Base-by-base conservation (phyloP, 2,329 filamentous ascomycete species). In the Chrysoporthe puriensis region DNA sequence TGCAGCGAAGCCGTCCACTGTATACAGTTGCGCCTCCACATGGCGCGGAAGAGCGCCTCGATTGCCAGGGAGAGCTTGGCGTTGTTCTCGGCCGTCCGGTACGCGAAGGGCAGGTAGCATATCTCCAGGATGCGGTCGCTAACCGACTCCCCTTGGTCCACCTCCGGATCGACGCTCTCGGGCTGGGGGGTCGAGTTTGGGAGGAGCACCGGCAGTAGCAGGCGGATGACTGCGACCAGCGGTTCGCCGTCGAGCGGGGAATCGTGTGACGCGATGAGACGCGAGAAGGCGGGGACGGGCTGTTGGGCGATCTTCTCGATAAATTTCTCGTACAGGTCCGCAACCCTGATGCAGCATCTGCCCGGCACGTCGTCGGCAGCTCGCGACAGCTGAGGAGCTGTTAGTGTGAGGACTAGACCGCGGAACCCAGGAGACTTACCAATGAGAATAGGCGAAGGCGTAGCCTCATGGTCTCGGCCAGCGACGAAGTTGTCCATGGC, bases 21-120 rank as follows among this genome's bases (percentile, higher is more conserved):
- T 14, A 81, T 70, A 26, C 73, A 72, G 14, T 78, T 77, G 36
- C 75, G 73, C 2, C 67, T 66, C 77, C 81, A 84, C 3, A 86
- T 77, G 7, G 89, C 78, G 58, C 88, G 83, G 42, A 92, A 73
- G 62, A 93, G 77, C 1, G 83, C 83, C 78, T 95, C 92, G 0
- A 93, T 79, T 42, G 91, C 77, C 11, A 94, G 78, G 1, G 90
- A 89, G 48, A 94, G 82, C 75, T 91, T 91, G 40, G 90, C 89
- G 72, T 96, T 94, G 70, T 93, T 91, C 26, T 87, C 84, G 0
- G 85, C 77, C 0, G 84, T 87, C 68, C 86, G 89, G 1, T 92
- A 90, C 0, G 90, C 82, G 71, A 85, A 88, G 0, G 87, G 87
- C 2, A 93, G 83, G 75, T 88, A 94, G 73, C 88, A 89, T 56